These are phyloP conservation scores for Nothophytophthora sp. DNA, from an alignment of 352 stramenopile species.

Conservation along the genomic window DNA sequence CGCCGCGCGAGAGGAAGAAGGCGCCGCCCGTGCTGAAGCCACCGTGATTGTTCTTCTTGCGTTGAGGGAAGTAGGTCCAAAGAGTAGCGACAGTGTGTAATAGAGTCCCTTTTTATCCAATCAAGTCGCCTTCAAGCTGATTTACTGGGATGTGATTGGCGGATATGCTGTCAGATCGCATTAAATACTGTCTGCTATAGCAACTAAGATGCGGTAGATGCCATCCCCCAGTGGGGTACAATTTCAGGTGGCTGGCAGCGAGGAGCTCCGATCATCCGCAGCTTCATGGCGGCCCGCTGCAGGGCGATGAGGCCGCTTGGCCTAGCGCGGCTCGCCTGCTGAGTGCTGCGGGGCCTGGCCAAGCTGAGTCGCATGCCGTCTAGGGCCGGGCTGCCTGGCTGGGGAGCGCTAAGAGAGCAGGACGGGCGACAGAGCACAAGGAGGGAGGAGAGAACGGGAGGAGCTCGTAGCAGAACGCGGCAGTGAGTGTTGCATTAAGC, in stretches of 20 bases:
- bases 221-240: background rate
- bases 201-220: too few relatives aligned
- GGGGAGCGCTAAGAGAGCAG: background rate
- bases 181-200: too few relatives aligned
- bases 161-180: background rate
- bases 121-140: too few relatives aligned
- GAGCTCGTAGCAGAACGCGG: conserved; percentile 27
- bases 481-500: conserved; percentile 42
- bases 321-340: too few relatives aligned
- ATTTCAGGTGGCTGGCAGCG: conserved; percentile 4
- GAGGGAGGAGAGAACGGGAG: conserved; percentile 10
- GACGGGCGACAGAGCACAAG: background rate
- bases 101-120: too few relatives aligned
- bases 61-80: too few relatives aligned
- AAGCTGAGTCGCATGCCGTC: too few relatives aligned
- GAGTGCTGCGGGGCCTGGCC: too few relatives aligned
- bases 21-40: background rate
- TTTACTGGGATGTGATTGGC: background rate
- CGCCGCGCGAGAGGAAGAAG: background rate
- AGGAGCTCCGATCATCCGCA: background rate
- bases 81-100: too few relatives aligned
- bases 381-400: too few relatives aligned
- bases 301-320: background rate
- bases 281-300: background rate
- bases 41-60: too few relatives aligned